Percentiles rank a stretch among this genome's conserved stretches.
Evolutionary conservation across 2,329 filamentous ascomycete genomes (phyloP).

Genomic region (Ophiostoma fasciatum): DNA sequence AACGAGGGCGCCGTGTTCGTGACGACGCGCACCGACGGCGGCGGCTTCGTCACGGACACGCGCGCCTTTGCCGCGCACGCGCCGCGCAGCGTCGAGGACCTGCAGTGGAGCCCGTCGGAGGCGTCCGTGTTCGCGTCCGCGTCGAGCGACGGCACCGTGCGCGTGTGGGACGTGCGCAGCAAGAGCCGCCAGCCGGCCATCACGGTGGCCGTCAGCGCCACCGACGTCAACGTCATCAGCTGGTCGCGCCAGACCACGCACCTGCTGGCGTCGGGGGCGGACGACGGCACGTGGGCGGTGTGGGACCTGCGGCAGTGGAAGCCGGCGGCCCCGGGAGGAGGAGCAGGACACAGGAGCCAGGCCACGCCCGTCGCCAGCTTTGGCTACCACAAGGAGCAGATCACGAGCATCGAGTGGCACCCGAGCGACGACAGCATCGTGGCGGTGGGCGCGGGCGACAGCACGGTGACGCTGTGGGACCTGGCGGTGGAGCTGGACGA

Average conservation of each 20-base stretch:
- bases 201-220: slow-evolving; percentile 66
- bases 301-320: slow-evolving; percentile 98
- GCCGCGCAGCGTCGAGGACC: slow-evolving; percentile 77
- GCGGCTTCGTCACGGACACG: slow-evolving; percentile 77
- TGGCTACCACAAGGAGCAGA: slow-evolving; percentile 89
- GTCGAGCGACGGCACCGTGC: slow-evolving; percentile 85
- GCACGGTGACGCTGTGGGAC: slow-evolving; percentile 93
- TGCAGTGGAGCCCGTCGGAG: slow-evolving; percentile 94
- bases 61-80: slow-evolving; percentile 72
- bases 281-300: slow-evolving; percentile 86
- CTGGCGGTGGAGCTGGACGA: slow-evolving; percentile 91
- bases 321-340: slow-evolving; percentile 25
- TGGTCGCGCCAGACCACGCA: slow-evolving; percentile 86
- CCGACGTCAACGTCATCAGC: slow-evolving; percentile 91
- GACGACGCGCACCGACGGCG: slow-evolving; percentile 74
- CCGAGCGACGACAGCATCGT: slow-evolving; percentile 94
- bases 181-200: slow-evolving; percentile 83
- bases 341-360: too few species aligned
- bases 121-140: slow-evolving; percentile 88
- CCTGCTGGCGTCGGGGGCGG: slow-evolving; percentile 79
- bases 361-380: slow-evolving; percentile 84
- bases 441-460: slow-evolving; percentile 80
- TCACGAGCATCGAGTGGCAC: slow-evolving; percentile 95
- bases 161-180: slow-evolving; percentile 87
- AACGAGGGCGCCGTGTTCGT: slow-evolving; percentile 79